Percentiles rank a stretch among this genome's conserved stretches.
These are phyloP conservation scores for Podospora fimiseda DNA, from an alignment of 495 filamentous ascomycete species.

Conservation along the genomic window DNA sequence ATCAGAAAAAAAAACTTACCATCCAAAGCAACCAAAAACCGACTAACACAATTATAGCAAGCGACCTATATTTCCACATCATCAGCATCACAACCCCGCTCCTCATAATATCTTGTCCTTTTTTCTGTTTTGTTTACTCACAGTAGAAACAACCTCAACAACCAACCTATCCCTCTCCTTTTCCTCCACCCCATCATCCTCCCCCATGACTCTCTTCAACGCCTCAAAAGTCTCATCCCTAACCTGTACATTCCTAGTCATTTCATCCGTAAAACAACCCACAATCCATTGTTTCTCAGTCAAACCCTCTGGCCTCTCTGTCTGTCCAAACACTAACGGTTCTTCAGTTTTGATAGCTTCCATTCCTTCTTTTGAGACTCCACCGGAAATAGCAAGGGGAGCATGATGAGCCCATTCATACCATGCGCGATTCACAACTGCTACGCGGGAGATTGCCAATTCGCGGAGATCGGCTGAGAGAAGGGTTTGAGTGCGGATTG, in stretches of 20 bases:
- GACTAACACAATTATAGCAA: constrained; percentile 82
- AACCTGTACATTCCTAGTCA: constrained; percentile 62
- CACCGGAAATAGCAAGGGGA: constrained; percentile 47
- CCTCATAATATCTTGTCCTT: not conserved
- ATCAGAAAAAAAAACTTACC: constrained; percentile 40
- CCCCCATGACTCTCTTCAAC: too few relatives aligned
- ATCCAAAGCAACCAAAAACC: constrained; percentile 78
- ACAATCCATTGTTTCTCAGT: constrained; percentile 57
- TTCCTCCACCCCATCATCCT: too few relatives aligned
- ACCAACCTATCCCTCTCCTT: constrained; percentile 61
- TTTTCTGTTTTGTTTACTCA: constrained; percentile 22
- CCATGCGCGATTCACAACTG: constrained; percentile 63
- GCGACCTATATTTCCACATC: constrained; percentile 38
- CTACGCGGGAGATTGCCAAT: constrained; percentile 67
- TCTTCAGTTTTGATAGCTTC: constrained; percentile 25
- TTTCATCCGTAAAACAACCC: constrained; percentile 66
- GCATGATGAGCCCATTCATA: constrained; percentile 78
- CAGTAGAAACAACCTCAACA: constrained; percentile 72
- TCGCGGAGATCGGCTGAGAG: constrained; percentile 58
- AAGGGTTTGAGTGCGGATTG: constrained; percentile 60
- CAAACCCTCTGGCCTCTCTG: constrained; percentile 27
- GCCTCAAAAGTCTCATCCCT: constrained; percentile 54
- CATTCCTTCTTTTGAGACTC: constrained; percentile 47
- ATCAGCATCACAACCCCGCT: not conserved
- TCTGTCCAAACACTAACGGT: constrained; percentile 1